Evolutionary conservation across 345 rosid species (phyloP), one percentile per base, ranked within the genome.

Genomic region (Murraya paniculata): DNA sequence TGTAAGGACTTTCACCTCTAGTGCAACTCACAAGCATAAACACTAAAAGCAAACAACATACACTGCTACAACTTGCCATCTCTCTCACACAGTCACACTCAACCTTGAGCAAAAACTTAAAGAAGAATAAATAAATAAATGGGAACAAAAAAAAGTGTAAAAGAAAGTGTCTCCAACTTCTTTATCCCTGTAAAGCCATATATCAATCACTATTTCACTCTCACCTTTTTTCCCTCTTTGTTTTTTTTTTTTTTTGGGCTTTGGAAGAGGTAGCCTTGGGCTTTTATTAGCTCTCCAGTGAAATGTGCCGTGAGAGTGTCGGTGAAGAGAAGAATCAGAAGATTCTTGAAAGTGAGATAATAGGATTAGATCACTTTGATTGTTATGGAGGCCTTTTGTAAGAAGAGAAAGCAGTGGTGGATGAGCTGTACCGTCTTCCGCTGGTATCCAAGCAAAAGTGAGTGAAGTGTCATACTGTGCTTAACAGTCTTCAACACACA

Each of bases 1-100:
- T 91, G 31, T 91, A 91, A 30, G 95, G 87, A 78, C 86, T 89
- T 71, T 89, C 95, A 39, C 89, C 95, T 70, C n/a, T 81, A 28
- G 62, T 41, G 81, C 80, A 81, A 48, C 55, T 74, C 74, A 77
- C 74, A 4, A 83, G 48, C 45, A 67, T 74, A 21, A 84, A 7
- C 36, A 77, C 61, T 10, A 80, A 62, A 9, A 81, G n/a, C 50
- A 74, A 56, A 35, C 7, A 77, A n/a, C 85, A 74, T 59, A 71
- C 6, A 64, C 50, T 61, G 64, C 75, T 64, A 39, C 6, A 7
- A 66, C 56, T 74, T 64, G 80, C 84, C 89, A 86, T 88, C 67
- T 72, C 84, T 64, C 77, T 71, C 24, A 48, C 55, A 19, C 62
- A 33, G 4, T 33, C 48, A 19, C 22, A 73, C 24, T 68, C 39